Conservation (phyloP, 768 basidiomycete species). For the Kwoniella bestiolae region DNA sequence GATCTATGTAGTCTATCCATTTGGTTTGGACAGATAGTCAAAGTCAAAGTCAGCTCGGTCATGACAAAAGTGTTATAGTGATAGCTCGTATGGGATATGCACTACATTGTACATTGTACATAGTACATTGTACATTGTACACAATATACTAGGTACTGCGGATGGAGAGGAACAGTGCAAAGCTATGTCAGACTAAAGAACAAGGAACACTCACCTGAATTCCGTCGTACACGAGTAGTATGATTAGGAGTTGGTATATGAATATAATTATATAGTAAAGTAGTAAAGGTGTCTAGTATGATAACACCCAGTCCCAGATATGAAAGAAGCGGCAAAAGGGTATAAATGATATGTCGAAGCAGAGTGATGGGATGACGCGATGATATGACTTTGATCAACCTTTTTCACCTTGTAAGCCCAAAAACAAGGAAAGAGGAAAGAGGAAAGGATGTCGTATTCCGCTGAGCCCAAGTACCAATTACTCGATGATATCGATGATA, state of each 20-base stretch:
- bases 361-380: background rate
- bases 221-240: too few species aligned
- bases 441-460: background rate
- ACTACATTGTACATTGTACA: background rate
- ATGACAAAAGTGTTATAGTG: background rate
- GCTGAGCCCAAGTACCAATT: background rate
- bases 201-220: background rate
- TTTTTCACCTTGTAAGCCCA: background rate
- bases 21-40: too few species aligned
- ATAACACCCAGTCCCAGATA: background rate
- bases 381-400: background rate
- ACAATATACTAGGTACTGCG: background rate
- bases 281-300: too few species aligned
- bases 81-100: background rate
- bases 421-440: background rate
- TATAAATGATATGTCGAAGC: background rate
- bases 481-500: background rate
- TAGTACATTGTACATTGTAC: background rate
- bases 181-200: background rate
- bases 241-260: too few species aligned
- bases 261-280: too few species aligned
- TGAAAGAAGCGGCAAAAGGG: background rate
- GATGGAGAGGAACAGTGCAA: slow-evolving; percentile 3
- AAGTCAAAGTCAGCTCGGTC: background rate
- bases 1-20: background rate